A percentile compares a stretch with the other conserved stretches of the same genome.
Conservation (phyloP, 805 yeast species). For the Ogataea corticis region DNA sequence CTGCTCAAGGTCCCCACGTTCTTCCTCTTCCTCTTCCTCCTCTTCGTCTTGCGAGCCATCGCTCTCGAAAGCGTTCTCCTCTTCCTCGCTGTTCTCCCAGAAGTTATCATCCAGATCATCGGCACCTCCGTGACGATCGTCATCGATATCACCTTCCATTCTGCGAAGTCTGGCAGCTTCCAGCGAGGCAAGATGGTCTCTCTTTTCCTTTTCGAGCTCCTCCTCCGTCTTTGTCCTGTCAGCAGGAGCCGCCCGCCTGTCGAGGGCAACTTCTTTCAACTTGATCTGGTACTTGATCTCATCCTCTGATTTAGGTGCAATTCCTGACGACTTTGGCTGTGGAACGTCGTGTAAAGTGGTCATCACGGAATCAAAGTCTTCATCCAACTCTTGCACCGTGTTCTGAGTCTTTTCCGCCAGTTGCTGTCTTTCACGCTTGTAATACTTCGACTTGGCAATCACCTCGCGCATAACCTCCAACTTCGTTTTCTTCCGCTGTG, state of each 20-base stretch:
- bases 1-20: neutral
- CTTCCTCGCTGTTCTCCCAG: conserved; percentile 58
- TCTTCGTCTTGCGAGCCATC: conserved; percentile 23
- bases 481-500: conserved; percentile 68
- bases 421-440: conserved; percentile 73
- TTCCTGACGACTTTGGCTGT: conserved; percentile 23
- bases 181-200: conserved; percentile 57
- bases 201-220: conserved; percentile 61
- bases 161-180: conserved; percentile 70
- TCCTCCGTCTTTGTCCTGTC: conserved; percentile 80
- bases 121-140: conserved; percentile 48
- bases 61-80: conserved; percentile 37
- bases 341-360: conserved; percentile 31
- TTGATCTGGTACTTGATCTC: conserved; percentile 59
- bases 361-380: conserved; percentile 71
- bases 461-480: conserved; percentile 86
- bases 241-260: conserved; percentile 76
- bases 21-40: conserved; percentile 10
- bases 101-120: conserved; percentile 66
- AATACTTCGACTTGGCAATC: conserved; percentile 77
- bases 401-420: conserved; percentile 60
- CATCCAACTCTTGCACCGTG: conserved; percentile 67
- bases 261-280: conserved; percentile 66
- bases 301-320: conserved; percentile 42
- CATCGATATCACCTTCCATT: conserved; percentile 58